Percentiles rank a stretch among this genome's conserved stretches.
Evolutionary conservation across 2,329 filamentous ascomycete species (phyloP).

Genomic region (Fusarium palustre): DNA sequence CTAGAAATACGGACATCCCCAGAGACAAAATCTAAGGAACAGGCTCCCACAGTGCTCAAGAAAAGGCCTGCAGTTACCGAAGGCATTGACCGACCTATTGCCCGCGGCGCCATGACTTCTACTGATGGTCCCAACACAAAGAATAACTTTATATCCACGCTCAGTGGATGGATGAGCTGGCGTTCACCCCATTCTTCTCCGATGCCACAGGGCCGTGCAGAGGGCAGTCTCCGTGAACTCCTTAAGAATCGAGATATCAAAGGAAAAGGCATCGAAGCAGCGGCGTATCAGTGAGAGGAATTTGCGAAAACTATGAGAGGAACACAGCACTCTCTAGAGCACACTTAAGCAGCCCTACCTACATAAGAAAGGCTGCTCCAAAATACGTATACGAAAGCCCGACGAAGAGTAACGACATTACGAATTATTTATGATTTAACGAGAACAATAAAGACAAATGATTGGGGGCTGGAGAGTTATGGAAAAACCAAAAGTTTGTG

Average conservation of each 20-base stretch:
- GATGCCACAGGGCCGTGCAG: constrained; percentile 60
- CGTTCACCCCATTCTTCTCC: constrained; percentile 42
- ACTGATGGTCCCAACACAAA: constrained; percentile 41
- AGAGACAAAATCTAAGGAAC: constrained; percentile 45
- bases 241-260: constrained; percentile 56
- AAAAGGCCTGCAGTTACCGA: constrained; percentile 35
- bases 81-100: constrained; percentile 45
- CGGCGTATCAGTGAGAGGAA: constrained; percentile 14
- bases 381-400: constrained; percentile 16
- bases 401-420: constrained; percentile 37
- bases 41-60: constrained; percentile 23
- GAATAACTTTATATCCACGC: constrained; percentile 53
- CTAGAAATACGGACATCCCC: constrained; percentile 59
- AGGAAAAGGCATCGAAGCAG: constrained; percentile 50
- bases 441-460: constrained; percentile 29
- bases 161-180: constrained; percentile 63
- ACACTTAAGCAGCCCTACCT: not conserved
- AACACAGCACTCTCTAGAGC: constrained; percentile 44
- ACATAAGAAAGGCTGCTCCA: not conserved
- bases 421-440: constrained; percentile 42
- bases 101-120: constrained; percentile 47
- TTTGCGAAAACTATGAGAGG: constrained; percentile 34
- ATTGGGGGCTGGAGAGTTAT: constrained; percentile 11
- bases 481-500: constrained; percentile 29
- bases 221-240: constrained; percentile 67